phyloP scores from a whole-genome alignment of 2,329 filamentous ascomycete species.

The Diaporthe batatas region DNA sequence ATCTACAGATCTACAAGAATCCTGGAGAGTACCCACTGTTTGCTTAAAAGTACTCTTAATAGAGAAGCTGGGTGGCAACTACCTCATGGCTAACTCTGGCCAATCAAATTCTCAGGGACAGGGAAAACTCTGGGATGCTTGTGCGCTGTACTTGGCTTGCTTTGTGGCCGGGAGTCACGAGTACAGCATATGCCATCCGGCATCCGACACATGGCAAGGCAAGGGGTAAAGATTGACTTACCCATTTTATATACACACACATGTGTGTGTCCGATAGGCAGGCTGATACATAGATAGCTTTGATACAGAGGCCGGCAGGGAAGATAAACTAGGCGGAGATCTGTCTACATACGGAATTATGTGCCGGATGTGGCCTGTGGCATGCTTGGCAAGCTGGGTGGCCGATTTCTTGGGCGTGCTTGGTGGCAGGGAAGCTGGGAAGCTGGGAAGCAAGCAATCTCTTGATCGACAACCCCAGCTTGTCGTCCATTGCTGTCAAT shows the following conservation, averaged over 20 bases:
- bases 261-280: background rate
- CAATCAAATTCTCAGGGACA: too few species aligned
- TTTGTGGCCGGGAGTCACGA: background rate
- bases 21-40: too few species aligned
- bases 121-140: too few species aligned
- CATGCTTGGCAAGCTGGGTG: background rate
- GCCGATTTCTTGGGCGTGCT: conserved; percentile 4
- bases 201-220: conserved; percentile 12
- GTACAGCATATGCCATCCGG: background rate
- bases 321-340: conserved; percentile 25
- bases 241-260: conserved; percentile 1
- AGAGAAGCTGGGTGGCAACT: too few species aligned
- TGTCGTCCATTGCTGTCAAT: background rate
- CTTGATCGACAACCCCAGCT: background rate
- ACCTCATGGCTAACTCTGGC: too few species aligned
- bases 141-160: too few species aligned
- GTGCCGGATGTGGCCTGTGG: conserved; percentile 16
- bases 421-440: background rate
- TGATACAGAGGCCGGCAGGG: background rate
- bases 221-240: background rate
- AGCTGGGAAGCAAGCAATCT: background rate
- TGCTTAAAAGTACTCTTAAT: too few species aligned
- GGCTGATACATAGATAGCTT: background rate
- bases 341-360: background rate
- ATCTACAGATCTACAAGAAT: too few species aligned